Conservation (phyloP, 306 rosid species). For the Styphnolobium japonicum region DNA sequence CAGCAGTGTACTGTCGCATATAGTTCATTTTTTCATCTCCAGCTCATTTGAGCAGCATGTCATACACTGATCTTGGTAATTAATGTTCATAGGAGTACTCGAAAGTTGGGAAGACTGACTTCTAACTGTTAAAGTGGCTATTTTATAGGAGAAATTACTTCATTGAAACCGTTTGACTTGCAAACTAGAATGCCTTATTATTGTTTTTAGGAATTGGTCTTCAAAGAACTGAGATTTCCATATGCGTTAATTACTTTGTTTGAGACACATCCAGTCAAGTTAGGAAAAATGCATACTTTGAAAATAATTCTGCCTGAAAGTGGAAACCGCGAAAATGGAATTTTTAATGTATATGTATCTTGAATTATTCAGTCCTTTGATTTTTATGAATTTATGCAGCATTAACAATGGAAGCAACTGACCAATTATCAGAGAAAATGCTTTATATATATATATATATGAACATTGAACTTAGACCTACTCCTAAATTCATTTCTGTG, state of each 20-base stretch:
- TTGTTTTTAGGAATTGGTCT: background rate
- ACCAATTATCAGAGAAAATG: background rate
- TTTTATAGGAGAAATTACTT: background rate
- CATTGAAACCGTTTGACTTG: background rate
- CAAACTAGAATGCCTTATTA: background rate
- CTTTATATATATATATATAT: no score
- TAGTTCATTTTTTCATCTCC: background rate
- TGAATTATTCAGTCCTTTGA: no score
- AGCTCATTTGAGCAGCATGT: background rate
- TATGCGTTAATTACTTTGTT: no score
- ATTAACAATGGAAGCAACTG: background rate
- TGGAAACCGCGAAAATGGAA: no score
- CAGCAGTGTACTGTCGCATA: background rate
- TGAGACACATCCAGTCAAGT: background rate
- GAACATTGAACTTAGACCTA: background rate
- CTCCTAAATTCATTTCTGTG: background rate
- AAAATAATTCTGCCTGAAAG: no score
- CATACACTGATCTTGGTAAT: background rate
- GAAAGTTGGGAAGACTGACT: background rate
- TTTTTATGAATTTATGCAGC: background rate
- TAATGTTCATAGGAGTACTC: background rate
- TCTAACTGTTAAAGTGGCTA: background rate
- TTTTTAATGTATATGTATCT: no score
- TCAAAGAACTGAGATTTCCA: no score
- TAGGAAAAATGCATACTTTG: background rate